These are phyloP conservation scores for Euptelea pleiosperma DNA, from an alignment of 164 flowering plant species.

Conservation along the genomic window DNA sequence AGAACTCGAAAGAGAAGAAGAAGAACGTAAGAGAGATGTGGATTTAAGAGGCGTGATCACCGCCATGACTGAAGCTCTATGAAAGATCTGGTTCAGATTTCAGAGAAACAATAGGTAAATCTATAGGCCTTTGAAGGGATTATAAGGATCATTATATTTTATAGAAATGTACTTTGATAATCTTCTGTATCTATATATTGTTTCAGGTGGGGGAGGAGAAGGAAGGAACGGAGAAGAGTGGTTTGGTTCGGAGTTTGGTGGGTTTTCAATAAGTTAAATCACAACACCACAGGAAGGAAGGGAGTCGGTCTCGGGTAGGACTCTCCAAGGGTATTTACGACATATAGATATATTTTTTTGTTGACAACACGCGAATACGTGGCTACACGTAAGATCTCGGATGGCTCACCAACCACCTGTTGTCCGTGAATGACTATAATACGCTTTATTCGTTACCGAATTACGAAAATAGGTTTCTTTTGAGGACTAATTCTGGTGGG, in stretches of 20 bases:
- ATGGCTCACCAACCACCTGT: background rate
- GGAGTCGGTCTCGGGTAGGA: background rate
- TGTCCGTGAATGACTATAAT: background rate
- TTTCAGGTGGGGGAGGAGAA: background rate
- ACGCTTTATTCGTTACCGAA: too few species aligned
- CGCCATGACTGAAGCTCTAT: conserved; percentile 4
- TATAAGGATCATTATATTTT: too few species aligned
- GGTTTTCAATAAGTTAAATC: background rate
- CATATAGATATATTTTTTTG: too few species aligned
- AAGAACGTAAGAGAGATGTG: background rate
- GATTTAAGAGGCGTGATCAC: conserved; percentile 10
- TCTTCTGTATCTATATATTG: too few species aligned
- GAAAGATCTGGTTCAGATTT: background rate
- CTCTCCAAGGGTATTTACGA: background rate
- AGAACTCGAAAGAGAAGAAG: conserved; percentile 4
- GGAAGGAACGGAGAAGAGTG: background rate
- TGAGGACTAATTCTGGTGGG: too few species aligned
- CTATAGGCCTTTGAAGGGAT: too few species aligned
- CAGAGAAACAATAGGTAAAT: background rate
- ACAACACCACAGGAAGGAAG: too few species aligned
- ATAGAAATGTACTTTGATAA: too few species aligned
- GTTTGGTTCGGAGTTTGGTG: background rate
- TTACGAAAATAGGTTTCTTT: too few species aligned
- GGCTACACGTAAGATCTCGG: background rate
- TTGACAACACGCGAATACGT: background rate